A percentile compares a stretch with the other conserved stretches of the same genome.
These are phyloP conservation scores for Xerocomus spinulosus DNA, from an alignment of 768 basidiomycete species.

Conservation along the genomic window DNA sequence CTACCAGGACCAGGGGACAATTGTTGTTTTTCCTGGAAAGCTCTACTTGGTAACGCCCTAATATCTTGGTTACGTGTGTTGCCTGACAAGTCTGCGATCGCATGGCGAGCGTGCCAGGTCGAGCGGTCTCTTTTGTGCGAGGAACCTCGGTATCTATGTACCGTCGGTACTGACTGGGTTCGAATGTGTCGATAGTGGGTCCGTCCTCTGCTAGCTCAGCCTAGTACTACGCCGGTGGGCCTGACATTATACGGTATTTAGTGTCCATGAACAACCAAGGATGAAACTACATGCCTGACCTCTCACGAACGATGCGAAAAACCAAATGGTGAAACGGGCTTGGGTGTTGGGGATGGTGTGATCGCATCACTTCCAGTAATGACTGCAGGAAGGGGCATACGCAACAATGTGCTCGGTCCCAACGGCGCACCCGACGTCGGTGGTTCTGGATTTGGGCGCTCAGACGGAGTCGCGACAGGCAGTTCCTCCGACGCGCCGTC, in stretches of 20 bases:
- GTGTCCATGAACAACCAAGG: background rate
- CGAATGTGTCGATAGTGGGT: no score
- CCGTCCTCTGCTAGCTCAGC: no score
- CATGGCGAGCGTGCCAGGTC: no score
- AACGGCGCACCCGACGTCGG: slow-evolving; percentile 44
- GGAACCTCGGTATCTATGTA: no score
- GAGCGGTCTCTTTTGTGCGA: no score
- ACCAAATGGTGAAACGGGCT: slow-evolving; percentile 11
- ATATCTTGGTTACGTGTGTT: background rate
- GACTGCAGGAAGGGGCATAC: slow-evolving; percentile 35
- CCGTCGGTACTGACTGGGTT: no score
- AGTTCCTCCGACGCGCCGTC: slow-evolving; percentile 27
- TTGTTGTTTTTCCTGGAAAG: background rate
- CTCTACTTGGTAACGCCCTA: background rate
- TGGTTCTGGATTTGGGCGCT: slow-evolving; percentile 56
- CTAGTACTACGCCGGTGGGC: background rate
- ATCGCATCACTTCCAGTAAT: slow-evolving; percentile 41
- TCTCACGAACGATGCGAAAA: slow-evolving; percentile 8
- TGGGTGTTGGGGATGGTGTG: slow-evolving; percentile 43
- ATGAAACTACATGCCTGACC: background rate
- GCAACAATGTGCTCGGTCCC: slow-evolving; percentile 37
- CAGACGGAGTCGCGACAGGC: slow-evolving; percentile 41
- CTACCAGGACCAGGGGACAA: background rate
- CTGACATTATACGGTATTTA: background rate
- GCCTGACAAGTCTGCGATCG: no score